A percentile compares a stretch with the other conserved stretches of the same genome.
phyloP scores from a whole-genome alignment of 1,284 basidiomycete genomes.

The Sanghuangporus baumii region DNA sequence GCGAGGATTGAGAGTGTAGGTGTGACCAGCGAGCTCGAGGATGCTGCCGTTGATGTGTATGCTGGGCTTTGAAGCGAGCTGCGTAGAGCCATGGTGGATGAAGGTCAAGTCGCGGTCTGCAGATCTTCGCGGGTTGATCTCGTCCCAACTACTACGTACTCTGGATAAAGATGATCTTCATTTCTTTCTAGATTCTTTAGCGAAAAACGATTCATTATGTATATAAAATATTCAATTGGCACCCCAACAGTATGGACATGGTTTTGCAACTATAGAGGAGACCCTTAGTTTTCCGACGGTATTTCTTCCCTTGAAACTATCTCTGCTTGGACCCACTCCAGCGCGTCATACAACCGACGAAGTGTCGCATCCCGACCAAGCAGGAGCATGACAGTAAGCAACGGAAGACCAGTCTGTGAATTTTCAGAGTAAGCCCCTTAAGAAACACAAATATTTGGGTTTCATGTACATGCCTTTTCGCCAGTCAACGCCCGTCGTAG shows the following conservation, averaged over 20 bases:
- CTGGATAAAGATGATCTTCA: too few species aligned
- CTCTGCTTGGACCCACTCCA: neutral
- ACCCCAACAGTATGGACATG: neutral
- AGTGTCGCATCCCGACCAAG: conserved; percentile 14
- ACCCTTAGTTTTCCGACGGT: neutral
- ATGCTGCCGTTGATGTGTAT: conserved; percentile 24
- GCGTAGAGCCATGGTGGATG: conserved; percentile 28
- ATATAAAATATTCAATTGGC: too few species aligned
- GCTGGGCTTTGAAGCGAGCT: conserved; percentile 28
- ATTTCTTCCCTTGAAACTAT: neutral
- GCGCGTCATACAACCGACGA: conserved; percentile 1
- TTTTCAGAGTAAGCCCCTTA: neutral
- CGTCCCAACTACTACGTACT: too few species aligned
- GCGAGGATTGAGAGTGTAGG: conserved; percentile 45
- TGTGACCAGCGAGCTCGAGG: conserved; percentile 30
- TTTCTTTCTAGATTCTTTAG: too few species aligned
- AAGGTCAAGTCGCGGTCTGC: neutral
- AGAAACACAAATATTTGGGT: neutral
- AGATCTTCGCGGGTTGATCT: too few species aligned
- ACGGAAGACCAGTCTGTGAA: conserved; percentile 10
- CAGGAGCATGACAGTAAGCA: conserved; percentile 9
- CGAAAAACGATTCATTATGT: too few species aligned
- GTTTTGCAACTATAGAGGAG: neutral
- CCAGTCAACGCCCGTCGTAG: conserved; percentile 11
- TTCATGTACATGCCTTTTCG: conserved; percentile 3